phyloP scores from a whole-genome alignment of 169 alveolate genomes.

The Sarcocystis neurona region DNA sequence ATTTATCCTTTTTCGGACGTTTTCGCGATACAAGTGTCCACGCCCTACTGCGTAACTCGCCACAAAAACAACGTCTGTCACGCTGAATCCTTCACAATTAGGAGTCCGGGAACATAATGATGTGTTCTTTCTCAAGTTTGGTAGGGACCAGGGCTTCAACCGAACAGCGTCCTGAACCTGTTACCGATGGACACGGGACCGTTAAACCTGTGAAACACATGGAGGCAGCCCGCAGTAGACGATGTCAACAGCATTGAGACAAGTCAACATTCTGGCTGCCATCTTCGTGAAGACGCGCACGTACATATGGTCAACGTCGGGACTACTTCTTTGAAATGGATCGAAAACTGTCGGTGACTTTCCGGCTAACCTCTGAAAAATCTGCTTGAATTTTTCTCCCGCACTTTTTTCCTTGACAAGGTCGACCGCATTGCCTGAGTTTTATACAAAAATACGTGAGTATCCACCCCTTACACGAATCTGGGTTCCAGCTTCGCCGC shows the following conservation, averaged over 20 bases:
- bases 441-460: neutral
- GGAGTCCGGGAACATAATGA: too few relatives aligned
- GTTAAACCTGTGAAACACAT: neutral
- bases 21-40: too few relatives aligned
- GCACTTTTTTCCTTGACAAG: neutral
- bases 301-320: neutral
- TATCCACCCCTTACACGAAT: neutral
- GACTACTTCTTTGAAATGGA: neutral
- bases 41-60: too few relatives aligned
- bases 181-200: neutral
- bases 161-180: neutral
- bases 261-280: neutral
- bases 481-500: neutral
- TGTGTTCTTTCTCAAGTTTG: too few relatives aligned
- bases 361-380: neutral
- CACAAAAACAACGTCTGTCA: too few relatives aligned
- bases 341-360: neutral
- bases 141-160: neutral
- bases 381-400: neutral
- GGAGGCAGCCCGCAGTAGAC: too few relatives aligned
- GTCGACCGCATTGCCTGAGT: constrained; percentile 3
- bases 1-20: too few relatives aligned
- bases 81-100: too few relatives aligned
- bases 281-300: neutral
- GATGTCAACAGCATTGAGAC: too few relatives aligned